A percentile compares a stretch with the other conserved stretches of the same genome.
phyloP scores from a whole-genome alignment of 2,329 filamentous ascomycete species.

The Diaporthe caulivora region DNA sequence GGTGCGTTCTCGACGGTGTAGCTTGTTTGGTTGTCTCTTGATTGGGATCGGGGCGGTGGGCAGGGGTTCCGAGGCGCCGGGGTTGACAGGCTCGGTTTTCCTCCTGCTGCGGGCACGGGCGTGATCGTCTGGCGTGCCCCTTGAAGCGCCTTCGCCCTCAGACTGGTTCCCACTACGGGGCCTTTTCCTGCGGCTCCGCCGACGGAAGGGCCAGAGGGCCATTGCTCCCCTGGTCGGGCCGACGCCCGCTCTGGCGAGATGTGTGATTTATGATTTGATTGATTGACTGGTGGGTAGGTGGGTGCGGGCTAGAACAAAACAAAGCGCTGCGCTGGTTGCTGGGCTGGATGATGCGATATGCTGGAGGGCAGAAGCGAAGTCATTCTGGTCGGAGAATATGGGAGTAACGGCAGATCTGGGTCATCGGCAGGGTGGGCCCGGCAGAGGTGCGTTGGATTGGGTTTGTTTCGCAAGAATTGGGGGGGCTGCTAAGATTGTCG shows the following conservation, averaged over 20 bases:
- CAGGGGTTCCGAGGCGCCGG: conserved; percentile 35
- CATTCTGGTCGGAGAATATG: conserved; percentile 38
- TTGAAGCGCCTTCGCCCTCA: conserved; percentile 60
- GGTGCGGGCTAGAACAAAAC: conserved; percentile 30
- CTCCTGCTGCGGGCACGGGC: conserved; percentile 50
- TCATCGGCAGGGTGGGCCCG: conserved; percentile 37
- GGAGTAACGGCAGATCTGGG: conserved; percentile 22
- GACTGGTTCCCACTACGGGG: conserved; percentile 64
- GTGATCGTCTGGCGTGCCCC: conserved; percentile 37
- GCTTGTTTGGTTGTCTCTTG: conserved; percentile 61
- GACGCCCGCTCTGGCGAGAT: conserved; percentile 24
- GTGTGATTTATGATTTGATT: conserved; percentile 1
- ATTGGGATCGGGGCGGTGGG: conserved; percentile 47
- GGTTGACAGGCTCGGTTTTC: conserved; percentile 48
- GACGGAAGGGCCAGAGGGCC: conserved; percentile 87
- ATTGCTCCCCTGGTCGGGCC: conserved; percentile 56
- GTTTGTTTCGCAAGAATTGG: conserved; percentile 15
- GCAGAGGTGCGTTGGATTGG: conserved; percentile 12
- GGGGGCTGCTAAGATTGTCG: conserved; percentile 20
- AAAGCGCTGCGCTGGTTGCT: conserved; percentile 21
- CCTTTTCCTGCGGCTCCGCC: conserved; percentile 76
- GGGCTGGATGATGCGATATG: conserved; percentile 32
- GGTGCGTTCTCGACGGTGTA: conserved; percentile 61
- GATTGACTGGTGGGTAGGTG: neutral
- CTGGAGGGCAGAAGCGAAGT: conserved; percentile 36